Base-by-base conservation (phyloP, 768 basidiomycete species). In the Amanita pseudoporphyria region DNA sequence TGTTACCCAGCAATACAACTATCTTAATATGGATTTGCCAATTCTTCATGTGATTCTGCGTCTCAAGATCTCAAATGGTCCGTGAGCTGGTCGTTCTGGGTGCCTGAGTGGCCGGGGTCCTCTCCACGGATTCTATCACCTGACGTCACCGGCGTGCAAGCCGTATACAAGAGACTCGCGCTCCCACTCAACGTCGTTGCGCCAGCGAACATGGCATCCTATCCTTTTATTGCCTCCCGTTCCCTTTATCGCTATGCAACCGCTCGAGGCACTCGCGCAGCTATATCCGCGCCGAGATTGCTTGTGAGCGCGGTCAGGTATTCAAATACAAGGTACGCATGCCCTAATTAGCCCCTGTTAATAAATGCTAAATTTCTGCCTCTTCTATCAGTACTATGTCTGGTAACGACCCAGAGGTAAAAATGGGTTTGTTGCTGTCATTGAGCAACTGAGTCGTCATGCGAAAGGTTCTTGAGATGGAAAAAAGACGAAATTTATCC, bases 401-500 rank as follows among this genome's bases (percentile, higher is more conserved):
- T 14, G 47, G 38, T 9, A 38, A 48, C 28, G 47, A 48, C 10
- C 47, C 47, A 32, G 37, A 48, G 47, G 26, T 56, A 18, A 10
- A 42, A 10, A 9, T 12, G 18, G 3, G 12, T 24, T 31, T 7
- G 43, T n/a, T 4, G 0, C 7, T 24, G 21, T 32, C 45, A 51
- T 36, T 13, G 30, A 6, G 19, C 21, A 30, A 9, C 10, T 32
- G 3, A 3, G n/a, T 48, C 28, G 28, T 16, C 6, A 10, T 16
- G n/a, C 9, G 5, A 18, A 39, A 80, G 75, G 55, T 72, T 9
- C 62, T 81, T 18, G 77, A 78, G 49, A 57, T 57, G 14, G 77
- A 81, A 58, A 84, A 83, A 53, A 60, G 54, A 10, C 68, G 73
- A n/a, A 77, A 77, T 56, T 61, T 78, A 35, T 57, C 68, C 18